Percentiles rank a stretch among this genome's conserved stretches.
phyloP scores from a whole-genome alignment of 208 protist genomes.

The Crithidia expoeki region DNA sequence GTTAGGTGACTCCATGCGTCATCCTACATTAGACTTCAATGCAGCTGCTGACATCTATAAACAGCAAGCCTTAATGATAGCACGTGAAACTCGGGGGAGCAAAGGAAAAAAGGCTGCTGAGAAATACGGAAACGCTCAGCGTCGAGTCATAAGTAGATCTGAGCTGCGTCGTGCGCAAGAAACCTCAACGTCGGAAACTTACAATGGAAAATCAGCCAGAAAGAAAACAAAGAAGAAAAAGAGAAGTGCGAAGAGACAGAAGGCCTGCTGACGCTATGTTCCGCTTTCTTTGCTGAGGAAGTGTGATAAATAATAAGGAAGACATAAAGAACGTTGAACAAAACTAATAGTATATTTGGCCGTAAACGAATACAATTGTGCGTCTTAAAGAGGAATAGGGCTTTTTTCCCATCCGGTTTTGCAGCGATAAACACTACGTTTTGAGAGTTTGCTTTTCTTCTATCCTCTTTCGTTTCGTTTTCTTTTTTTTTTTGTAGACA shows the following conservation, averaged over 20 bases:
- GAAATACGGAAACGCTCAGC: not conserved
- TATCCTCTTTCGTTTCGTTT: not conserved
- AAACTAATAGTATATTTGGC: not conserved
- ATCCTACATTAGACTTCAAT: not conserved
- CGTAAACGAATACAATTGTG: not conserved
- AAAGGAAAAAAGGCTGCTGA: not conserved
- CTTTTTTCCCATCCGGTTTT: not conserved
- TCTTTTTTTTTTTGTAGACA: slow-evolving; percentile 3
- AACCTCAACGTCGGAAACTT: slow-evolving; percentile 6
- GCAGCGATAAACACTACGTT: not conserved
- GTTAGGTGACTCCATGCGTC: not conserved
- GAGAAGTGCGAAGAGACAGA: not conserved
- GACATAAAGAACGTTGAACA: not conserved
- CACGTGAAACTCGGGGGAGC: slow-evolving; percentile 4
- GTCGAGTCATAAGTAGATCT: not conserved
- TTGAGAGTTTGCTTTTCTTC: not conserved
- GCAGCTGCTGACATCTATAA: slow-evolving; percentile 10
- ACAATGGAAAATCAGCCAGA: slow-evolving; percentile 1
- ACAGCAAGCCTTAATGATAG: not conserved
- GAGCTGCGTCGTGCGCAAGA: slow-evolving; percentile 3
- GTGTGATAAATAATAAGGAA: slow-evolving; percentile 8
- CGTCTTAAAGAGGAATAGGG: slow-evolving; percentile 2
- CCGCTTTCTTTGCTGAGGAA: not conserved
- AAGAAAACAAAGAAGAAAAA: not conserved
- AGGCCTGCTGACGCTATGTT: slow-evolving; percentile 4